phyloP scores from a whole-genome alignment of 2,329 filamentous ascomycete genomes.

The Colletotrichum magnum region DNA sequence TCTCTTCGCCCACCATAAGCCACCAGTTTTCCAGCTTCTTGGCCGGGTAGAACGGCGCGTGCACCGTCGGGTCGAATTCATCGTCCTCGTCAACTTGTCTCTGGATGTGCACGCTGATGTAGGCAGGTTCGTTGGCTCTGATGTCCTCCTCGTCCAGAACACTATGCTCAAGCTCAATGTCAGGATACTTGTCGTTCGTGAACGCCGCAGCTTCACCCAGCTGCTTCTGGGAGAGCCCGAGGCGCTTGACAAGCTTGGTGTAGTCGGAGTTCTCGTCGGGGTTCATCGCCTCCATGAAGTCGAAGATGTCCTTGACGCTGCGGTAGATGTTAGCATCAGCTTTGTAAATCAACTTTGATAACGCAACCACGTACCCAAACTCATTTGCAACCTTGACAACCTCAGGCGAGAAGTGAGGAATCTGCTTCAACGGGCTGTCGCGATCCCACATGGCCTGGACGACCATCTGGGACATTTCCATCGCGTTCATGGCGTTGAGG shows the following conservation, averaged over 20 bases:
- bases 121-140: conserved; percentile 83
- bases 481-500: conserved; percentile 96
- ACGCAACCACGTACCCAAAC: conserved; percentile 72
- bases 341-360: conserved; percentile 16
- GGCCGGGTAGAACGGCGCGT: conserved; percentile 93
- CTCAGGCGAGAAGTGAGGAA: conserved; percentile 91
- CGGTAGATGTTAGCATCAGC: conserved; percentile 49
- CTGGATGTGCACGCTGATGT: conserved; percentile 86
- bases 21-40: conserved; percentile 99
- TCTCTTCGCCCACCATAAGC: conserved; percentile 95
- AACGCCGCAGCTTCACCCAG: conserved; percentile 92
- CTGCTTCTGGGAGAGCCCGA: conserved; percentile 85
- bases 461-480: conserved; percentile 99
- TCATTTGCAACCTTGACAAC: conserved; percentile 87
- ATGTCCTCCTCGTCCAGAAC: conserved; percentile 86
- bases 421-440: conserved; percentile 96
- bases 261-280: conserved; percentile 92
- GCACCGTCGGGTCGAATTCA: conserved; percentile 83
- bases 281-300: conserved; percentile 99
- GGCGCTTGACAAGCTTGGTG: conserved; percentile 79
- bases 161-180: conserved; percentile 91
- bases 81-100: conserved; percentile 82
- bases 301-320: conserved; percentile 92
- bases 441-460: conserved; percentile 99
- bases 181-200: conserved; percentile 96